These are phyloP conservation scores for Puccinellia tenuiflora DNA, from an alignment of 176 grass and related monocot species.

Conservation along the genomic window DNA sequence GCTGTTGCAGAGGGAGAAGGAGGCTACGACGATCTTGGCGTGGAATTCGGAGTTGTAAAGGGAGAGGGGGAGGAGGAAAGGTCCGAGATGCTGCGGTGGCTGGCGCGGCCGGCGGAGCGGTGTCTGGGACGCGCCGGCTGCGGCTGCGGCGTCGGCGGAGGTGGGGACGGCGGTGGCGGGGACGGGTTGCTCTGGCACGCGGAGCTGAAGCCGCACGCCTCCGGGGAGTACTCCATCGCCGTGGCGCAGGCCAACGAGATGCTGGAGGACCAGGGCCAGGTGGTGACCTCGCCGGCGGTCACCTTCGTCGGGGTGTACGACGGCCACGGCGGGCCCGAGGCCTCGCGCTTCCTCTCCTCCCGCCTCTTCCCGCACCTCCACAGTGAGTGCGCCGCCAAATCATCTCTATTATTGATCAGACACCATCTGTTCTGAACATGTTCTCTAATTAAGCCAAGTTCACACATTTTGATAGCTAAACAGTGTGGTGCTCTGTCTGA, in stretches of 20 bases:
- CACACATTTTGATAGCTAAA: neutral
- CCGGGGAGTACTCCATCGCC: constrained; percentile 35
- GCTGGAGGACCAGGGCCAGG: constrained; percentile 34
- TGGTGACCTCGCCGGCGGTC: constrained; percentile 11
- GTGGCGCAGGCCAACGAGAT: constrained; percentile 29
- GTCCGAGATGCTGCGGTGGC: constrained; percentile 1
- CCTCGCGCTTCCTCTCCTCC: constrained; percentile 27
- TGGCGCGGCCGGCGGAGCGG: constrained; percentile 16
- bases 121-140: constrained; percentile 18
- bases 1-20: neutral
- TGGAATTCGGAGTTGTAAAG: neutral
- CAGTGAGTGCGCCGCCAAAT: neutral
- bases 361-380: constrained; percentile 31
- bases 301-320: constrained; percentile 41
- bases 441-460: neutral
- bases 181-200: constrained; percentile 24
- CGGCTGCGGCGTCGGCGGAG: neutral
- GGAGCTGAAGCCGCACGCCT: constrained; percentile 35
- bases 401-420: neutral
- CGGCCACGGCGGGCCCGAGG: constrained; percentile 29
- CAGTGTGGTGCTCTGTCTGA: neutral
- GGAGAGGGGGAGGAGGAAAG: neutral
- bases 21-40: neutral
- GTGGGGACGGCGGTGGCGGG: neutral
- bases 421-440: neutral